Evolutionary conservation across 2,329 filamentous ascomycete genomes (phyloP), one percentile per base, ranked within the genome.

Genomic region (Hypoxylon rubiginosum): DNA sequence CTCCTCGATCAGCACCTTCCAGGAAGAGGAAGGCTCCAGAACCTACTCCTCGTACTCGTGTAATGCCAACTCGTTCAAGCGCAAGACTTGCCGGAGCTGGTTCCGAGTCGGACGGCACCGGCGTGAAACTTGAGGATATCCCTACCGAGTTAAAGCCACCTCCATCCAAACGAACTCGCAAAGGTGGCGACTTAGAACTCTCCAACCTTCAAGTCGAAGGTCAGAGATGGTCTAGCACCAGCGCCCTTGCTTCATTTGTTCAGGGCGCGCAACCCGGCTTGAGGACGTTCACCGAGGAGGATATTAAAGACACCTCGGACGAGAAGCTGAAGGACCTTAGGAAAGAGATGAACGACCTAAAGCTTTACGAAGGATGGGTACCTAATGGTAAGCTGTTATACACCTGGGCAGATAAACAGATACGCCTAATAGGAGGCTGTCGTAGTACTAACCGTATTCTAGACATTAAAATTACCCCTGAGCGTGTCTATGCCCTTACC

Each of bases 401-500:
- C 28, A 30, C 21, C 21, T 24, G 21, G 21, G 43, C 17, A 28
- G 43, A 13, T 50, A 24, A 30, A 11, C 30, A 55, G 11, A 34
- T 17, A n/a, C 21, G 17, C 11, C 24, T 15, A 10, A 28, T 3
- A 28, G n/a, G 28, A 28, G n/a, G 17, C 21, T 17, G 43, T 63
- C 17, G 43, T 63, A 51, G 36, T 15, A 9, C 41, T 66, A 55
- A 64, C 41, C n/a, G 41, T 46, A 41, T 13, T 10, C 1, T 71
- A 93, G 92, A 92, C 57, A 96, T 97, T 73, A 98, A 97, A 76
- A 90, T 97, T 52, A 95, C 92, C 0, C 94, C 94, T 0, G 93
- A 97, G 71, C 84, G 95, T 57, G 87, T 97, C 13, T 99, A 98
- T 75, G 86, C 92, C 0, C 88, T 98, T 73, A 90, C 91, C 0